These are phyloP conservation scores for Sclerotinia trifoliorum DNA, from an alignment of 2,329 filamentous ascomycete species.

Conservation along the genomic window DNA sequence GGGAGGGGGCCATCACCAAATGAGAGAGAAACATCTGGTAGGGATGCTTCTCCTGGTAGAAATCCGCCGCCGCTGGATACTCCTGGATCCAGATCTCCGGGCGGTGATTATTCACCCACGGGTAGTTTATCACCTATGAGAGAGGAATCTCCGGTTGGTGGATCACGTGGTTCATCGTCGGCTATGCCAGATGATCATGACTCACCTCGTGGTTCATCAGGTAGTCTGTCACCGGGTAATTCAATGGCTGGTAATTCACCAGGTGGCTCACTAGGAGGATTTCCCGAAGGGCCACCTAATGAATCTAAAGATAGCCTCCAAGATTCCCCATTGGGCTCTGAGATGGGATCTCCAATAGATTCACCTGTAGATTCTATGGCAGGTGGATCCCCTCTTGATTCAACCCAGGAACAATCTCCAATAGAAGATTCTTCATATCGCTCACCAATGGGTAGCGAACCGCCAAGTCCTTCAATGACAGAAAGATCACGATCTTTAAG, in stretches of 20 bases:
- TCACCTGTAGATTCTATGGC: background rate
- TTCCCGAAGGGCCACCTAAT: background rate
- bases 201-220: background rate
- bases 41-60: background rate
- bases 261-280: background rate
- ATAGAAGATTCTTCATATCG: background rate
- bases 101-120: background rate
- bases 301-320: background rate
- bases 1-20: background rate
- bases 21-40: background rate
- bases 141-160: background rate
- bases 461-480: background rate
- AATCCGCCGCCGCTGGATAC: background rate
- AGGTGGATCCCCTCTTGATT: background rate
- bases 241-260: background rate
- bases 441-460: background rate
- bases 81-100: background rate
- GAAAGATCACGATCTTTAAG: background rate
- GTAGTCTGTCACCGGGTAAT: background rate
- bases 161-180: background rate
- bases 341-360: background rate
- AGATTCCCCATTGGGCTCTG: background rate
- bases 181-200: background rate
- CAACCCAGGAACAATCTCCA: background rate
- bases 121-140: background rate